Conservation (phyloP, 306 rosid genomes). For the Fragaria vesca region DNA sequence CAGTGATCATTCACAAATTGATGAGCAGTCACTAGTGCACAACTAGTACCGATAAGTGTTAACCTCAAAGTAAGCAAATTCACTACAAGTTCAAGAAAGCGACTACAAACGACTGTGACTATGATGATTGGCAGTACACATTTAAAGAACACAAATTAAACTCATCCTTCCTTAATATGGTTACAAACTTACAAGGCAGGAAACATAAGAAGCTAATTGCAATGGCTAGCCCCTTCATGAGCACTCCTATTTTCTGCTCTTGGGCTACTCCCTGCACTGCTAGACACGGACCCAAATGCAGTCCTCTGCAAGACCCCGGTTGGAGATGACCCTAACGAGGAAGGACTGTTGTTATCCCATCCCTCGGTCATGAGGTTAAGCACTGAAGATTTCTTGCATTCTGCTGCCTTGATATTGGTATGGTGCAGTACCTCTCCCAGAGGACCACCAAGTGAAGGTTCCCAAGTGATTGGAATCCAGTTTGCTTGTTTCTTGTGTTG, state of each 20-base stretch:
- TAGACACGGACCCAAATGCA: constrained; percentile 72
- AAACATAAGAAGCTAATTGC: constrained; percentile 58
- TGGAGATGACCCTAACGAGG: constrained; percentile 80
- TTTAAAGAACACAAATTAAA: neutral
- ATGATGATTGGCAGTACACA: neutral
- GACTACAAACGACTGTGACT: neutral
- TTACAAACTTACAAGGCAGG: constrained; percentile 32
- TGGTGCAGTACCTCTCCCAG: constrained; percentile 86
- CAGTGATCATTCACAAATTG: neutral
- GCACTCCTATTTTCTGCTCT: constrained; percentile 58
- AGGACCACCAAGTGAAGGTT: constrained; percentile 81
- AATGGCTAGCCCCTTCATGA: constrained; percentile 61
- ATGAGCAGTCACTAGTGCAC: neutral
- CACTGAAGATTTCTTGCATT: constrained; percentile 53
- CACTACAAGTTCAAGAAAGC: neutral
- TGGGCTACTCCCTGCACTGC: constrained; percentile 96
- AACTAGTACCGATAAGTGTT: neutral
- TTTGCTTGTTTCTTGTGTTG: constrained; percentile 42
- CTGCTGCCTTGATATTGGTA: constrained; percentile 35
- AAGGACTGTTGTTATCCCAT: constrained; percentile 60
- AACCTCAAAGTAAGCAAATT: neutral
- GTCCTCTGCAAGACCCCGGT: constrained; percentile 84
- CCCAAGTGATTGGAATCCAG: constrained; percentile 91
- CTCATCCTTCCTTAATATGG: neutral
- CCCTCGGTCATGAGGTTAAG: constrained; percentile 75